Evolutionary conservation across 176 grass and related monocot genomes (phyloP).

Genomic region (Cocos nucifera): DNA sequence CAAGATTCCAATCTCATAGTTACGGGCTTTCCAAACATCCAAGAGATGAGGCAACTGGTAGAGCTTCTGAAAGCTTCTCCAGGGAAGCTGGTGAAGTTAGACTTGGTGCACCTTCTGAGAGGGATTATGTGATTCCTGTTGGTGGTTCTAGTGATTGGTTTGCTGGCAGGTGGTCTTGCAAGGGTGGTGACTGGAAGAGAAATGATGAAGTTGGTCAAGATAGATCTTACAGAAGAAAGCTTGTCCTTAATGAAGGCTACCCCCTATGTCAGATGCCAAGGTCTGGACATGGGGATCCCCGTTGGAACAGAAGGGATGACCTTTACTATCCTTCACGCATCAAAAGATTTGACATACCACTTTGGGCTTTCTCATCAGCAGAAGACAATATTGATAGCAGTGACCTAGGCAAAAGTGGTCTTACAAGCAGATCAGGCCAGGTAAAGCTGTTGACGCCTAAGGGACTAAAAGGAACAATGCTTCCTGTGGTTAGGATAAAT

Average conservation of each 20-base stretch:
- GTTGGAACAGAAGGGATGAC: conserved; percentile 53
- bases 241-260: conserved; percentile 85
- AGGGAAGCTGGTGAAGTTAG: conserved; percentile 20
- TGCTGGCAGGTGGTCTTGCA: conserved; percentile 73
- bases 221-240: conserved; percentile 53
- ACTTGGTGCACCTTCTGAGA: conserved; percentile 28
- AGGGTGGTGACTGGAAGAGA: conserved; percentile 96
- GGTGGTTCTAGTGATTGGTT: conserved; percentile 63
- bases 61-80: conserved; percentile 27
- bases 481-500: conserved; percentile 85
- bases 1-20: conserved; percentile 36
- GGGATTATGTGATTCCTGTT: conserved; percentile 18
- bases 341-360: conserved; percentile 72
- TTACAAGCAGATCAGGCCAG: conserved; percentile 37
- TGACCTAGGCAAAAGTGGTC: conserved; percentile 47
- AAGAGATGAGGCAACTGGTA: conserved; percentile 33
- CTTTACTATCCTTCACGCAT: conserved; percentile 38
- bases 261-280: conserved; percentile 77
- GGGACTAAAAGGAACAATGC: conserved; percentile 61
- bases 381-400: conserved; percentile 60
- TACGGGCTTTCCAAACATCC: conserved; percentile 17
- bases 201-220: conserved; percentile 72
- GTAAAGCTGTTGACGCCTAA: conserved; percentile 37
- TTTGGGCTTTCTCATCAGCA: conserved; percentile 68
- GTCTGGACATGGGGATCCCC: conserved; percentile 66